phyloP scores from a whole-genome alignment of 805 yeast genomes.

The Metschnikowia continentalis region DNA sequence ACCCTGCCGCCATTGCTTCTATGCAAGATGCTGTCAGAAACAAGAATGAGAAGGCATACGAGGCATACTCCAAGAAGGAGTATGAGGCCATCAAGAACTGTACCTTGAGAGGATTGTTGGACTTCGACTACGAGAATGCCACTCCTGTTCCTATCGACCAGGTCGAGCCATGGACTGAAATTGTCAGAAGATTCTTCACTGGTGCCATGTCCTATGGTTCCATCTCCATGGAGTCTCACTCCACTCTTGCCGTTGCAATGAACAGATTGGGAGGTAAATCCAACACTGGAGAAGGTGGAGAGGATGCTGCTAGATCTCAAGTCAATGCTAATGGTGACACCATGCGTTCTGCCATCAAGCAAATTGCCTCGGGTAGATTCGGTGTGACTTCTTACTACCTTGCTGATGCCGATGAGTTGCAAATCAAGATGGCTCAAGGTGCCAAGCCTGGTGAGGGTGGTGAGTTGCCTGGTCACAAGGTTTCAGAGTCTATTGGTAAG shows the following conservation, averaged over 20 bases:
- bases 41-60: conserved; percentile 91
- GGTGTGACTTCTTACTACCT: conserved; percentile 95
- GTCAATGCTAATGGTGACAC: conserved; percentile 87
- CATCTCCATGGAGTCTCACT: conserved; percentile 96
- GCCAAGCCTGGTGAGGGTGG: conserved; percentile 99
- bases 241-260: conserved; percentile 97
- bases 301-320: conserved; percentile 84
- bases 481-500: conserved; percentile 79
- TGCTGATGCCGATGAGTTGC: conserved; percentile 95
- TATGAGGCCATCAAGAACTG: conserved; percentile 88
- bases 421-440: conserved; percentile 98
- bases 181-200: conserved; percentile 94
- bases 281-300: conserved; percentile 99
- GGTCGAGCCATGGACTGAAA: conserved; percentile 99
- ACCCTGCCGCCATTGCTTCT: conserved; percentile 90
- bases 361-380: conserved; percentile 95
- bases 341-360: conserved; percentile 98
- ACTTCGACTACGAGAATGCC: conserved; percentile 73
- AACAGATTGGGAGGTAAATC: conserved; percentile 96
- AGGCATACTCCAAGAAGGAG: conserved; percentile 83
- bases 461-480: conserved; percentile 94
- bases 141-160: conserved; percentile 88
- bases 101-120: conserved; percentile 90
- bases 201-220: conserved; percentile 99
- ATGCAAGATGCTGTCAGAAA: conserved; percentile 98